phyloP scores from a whole-genome alignment of 2,329 filamentous ascomycete genomes.

The Colletotrichum higginsianum region DNA sequence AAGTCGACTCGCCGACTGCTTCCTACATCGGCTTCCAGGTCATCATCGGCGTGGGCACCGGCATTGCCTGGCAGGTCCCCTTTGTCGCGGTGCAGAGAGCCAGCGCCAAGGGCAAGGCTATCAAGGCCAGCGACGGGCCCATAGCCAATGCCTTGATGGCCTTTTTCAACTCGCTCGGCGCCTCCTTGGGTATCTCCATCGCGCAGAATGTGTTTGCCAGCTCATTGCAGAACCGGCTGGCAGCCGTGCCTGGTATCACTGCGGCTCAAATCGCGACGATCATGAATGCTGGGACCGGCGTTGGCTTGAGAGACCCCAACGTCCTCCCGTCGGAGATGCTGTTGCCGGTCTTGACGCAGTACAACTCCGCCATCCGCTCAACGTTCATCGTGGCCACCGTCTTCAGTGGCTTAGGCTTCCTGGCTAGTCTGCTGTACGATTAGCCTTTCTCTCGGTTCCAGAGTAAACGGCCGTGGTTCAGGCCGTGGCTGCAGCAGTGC shows the following conservation, averaged over 20 bases:
- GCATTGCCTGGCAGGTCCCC: conserved; percentile 35
- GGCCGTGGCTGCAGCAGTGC: too few species aligned
- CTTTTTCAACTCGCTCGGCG: conserved; percentile 1
- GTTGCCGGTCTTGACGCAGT: background rate
- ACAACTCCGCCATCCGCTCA: background rate
- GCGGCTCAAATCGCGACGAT: background rate
- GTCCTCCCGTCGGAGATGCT: background rate
- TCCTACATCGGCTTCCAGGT: conserved; percentile 37
- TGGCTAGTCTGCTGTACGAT: background rate
- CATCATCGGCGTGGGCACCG: conserved; percentile 34
- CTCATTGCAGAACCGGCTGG: background rate
- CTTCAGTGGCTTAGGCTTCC: background rate
- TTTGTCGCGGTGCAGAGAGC: conserved; percentile 35
- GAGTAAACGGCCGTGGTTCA: too few species aligned
- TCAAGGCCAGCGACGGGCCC: background rate
- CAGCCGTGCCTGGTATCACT: background rate
- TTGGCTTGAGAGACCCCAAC: background rate
- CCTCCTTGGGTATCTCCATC: background rate
- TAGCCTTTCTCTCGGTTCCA: too few species aligned
- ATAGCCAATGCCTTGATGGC: background rate
- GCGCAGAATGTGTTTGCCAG: background rate
- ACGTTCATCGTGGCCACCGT: background rate
- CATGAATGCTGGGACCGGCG: background rate
- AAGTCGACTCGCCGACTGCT: background rate
- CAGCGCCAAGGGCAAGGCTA: background rate